A percentile compares a stretch with the other conserved stretches of the same genome.
These are phyloP conservation scores for Ilyonectria destructans DNA, from an alignment of 2,329 filamentous ascomycete genomes.

Conservation along the genomic window DNA sequence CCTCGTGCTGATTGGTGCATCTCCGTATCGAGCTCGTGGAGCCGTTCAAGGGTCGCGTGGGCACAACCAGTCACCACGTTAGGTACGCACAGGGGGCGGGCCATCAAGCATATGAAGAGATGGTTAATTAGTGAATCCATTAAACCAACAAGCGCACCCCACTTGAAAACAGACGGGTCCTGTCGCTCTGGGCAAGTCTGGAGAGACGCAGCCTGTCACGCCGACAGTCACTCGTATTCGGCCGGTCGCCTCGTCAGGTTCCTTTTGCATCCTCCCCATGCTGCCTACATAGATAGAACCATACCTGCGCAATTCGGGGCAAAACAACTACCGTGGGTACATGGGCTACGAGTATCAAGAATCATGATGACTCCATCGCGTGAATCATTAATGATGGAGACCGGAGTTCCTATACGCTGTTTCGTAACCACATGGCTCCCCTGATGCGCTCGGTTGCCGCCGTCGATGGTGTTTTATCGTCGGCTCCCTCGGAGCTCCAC, in stretches of 20 bases:
- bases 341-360: not conserved
- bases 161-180: slow-evolving; percentile 12
- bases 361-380: not conserved
- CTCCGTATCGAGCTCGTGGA: slow-evolving; percentile 24
- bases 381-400: not conserved
- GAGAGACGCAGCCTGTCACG: not conserved
- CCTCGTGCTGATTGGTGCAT: slow-evolving; percentile 17
- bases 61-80: slow-evolving; percentile 10
- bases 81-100: slow-evolving; percentile 11
- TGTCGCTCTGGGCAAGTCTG: slow-evolving; percentile 17
- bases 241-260: not conserved
- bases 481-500: slow-evolving; percentile 14
- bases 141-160: slow-evolving; percentile 17
- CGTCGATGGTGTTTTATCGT: slow-evolving; percentile 22
- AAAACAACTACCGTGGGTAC: not conserved
- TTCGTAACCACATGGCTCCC: slow-evolving; percentile 12
- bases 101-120: slow-evolving; percentile 27
- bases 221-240: slow-evolving; percentile 19
- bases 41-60: slow-evolving; percentile 10
- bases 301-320: not conserved
- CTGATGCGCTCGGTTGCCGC: not conserved
- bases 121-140: slow-evolving; percentile 24
- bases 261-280: not conserved
- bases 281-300: not conserved
- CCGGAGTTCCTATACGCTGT: not conserved